Evolutionary conservation across 176 grass and related monocot genomes (phyloP).

Genomic region (Typha latifolia): DNA sequence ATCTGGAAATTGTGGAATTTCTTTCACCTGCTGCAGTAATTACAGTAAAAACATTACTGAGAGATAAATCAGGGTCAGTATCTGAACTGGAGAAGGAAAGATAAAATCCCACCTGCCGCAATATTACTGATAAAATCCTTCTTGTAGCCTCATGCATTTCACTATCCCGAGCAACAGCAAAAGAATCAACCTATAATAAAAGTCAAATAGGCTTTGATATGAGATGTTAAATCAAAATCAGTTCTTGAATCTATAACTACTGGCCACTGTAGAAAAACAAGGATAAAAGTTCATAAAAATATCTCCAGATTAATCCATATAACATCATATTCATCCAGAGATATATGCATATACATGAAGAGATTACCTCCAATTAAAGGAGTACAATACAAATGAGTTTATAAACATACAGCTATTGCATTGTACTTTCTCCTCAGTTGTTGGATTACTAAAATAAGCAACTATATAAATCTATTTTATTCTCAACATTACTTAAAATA

Average conservation of each 20-base stretch:
- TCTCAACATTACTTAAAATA: neutral
- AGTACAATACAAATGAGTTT: neutral
- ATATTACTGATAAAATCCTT: slow-evolving; percentile 90
- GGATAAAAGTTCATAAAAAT: no score
- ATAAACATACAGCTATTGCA: neutral
- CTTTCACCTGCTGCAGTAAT: no score
- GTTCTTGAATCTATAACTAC: no score
- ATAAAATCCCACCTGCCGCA: slow-evolving; percentile 57
- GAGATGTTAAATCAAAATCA: neutral
- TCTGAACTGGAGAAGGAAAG: neutral
- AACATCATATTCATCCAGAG: neutral
- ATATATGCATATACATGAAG: neutral
- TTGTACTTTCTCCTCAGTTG: neutral
- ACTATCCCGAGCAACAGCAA: slow-evolving; percentile 72
- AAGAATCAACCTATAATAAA: slow-evolving; percentile 77
- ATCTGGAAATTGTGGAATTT: no score
- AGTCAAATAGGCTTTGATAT: neutral
- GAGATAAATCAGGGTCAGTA: neutral
- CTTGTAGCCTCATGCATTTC: slow-evolving; percentile 97
- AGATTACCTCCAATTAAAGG: neutral
- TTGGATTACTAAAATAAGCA: neutral
- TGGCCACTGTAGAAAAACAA: no score
- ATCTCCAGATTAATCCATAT: no score
- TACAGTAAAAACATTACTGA: neutral
- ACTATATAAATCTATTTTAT: neutral